Conservation (phyloP, 2,329 filamentous ascomycete species). For the Fusarium siculi region DNA sequence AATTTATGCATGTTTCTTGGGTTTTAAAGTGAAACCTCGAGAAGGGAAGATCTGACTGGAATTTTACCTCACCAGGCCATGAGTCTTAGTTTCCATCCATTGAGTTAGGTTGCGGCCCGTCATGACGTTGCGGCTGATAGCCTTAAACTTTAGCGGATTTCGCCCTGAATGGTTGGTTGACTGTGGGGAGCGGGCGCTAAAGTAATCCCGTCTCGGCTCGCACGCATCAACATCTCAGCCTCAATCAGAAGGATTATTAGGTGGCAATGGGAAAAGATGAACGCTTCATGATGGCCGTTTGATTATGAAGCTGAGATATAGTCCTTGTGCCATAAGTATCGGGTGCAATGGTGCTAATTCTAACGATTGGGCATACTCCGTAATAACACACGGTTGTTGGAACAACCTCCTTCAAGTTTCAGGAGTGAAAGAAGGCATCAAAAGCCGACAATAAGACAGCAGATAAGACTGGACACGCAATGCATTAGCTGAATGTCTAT, state of each 20-base stretch:
- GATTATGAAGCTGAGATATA: neutral
- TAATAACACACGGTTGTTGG: neutral
- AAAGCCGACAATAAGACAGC: neutral
- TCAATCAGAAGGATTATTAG: neutral
- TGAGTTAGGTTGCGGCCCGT: neutral
- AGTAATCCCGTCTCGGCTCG: neutral
- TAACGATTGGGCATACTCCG: neutral
- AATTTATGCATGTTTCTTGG: neutral
- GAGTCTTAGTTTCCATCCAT: neutral
- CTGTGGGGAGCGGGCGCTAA: constrained; percentile 31
- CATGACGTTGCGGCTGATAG: constrained; percentile 6
- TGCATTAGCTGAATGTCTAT: no score
- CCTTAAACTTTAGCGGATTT: constrained; percentile 17
- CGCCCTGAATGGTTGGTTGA: constrained; percentile 8
- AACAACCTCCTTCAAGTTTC: neutral
- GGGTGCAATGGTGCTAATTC: no score
- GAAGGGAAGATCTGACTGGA: neutral
- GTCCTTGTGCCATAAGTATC: neutral
- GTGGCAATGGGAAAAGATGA: neutral
- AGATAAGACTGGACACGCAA: neutral
- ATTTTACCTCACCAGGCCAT: neutral
- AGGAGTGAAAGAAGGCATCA: neutral
- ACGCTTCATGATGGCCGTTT: neutral
- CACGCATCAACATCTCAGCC: neutral
- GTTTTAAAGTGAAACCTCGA: neutral